Evolutionary conservation across 2,329 filamentous ascomycete genomes (phyloP), one percentile per base, ranked within the genome.

Genomic region (Botrytis aclada): DNA sequence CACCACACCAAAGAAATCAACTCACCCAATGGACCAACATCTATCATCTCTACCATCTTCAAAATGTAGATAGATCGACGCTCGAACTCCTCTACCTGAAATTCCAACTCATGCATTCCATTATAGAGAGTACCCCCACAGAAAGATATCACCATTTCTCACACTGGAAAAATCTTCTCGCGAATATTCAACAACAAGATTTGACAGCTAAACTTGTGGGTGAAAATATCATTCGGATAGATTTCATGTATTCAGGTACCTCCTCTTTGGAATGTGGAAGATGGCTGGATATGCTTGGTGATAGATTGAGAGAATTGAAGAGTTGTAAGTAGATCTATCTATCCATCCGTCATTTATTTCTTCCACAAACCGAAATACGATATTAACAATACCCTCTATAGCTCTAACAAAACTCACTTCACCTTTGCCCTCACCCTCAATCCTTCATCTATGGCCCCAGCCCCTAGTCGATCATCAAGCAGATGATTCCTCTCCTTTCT

Each of bases 161-260:
- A n/a, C 39, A 61, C 12, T 60, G 16, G 51, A 54, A 61, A 5
- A 41, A 16, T 7, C 25, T 69, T 16, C 51, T 69, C 6, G n/a
- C 16, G 10, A 58, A 20, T 7, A 60, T 69, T n/a, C 29, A 69
- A 8, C 25, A 37, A 32, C 47, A 69, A 43, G 18, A 37, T 18
- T 7, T 69, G 25, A 4, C 20, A 4, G 12, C 16, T 69, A 54
- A 29, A 60, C 51, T 61, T 37, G 18, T 73, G n/a, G 51, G 22
- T 60, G 20, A 61, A 7, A 34, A 72, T 22, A 71, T 64, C 25
- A 54, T 76, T 6, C 39, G 60, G 45, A 60, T 76, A 20, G 60
- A 69, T n/a, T 41, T 75, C 12, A 63, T 74, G 1, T 77, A 77
- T 51, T 69, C 71, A 16, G 76, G 75, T 3, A 37, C 67, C n/a